A percentile compares a stretch with the other conserved stretches of the same genome.
Conservation (phyloP, 139 green algal species). For the Eudorina sp. region DNA sequence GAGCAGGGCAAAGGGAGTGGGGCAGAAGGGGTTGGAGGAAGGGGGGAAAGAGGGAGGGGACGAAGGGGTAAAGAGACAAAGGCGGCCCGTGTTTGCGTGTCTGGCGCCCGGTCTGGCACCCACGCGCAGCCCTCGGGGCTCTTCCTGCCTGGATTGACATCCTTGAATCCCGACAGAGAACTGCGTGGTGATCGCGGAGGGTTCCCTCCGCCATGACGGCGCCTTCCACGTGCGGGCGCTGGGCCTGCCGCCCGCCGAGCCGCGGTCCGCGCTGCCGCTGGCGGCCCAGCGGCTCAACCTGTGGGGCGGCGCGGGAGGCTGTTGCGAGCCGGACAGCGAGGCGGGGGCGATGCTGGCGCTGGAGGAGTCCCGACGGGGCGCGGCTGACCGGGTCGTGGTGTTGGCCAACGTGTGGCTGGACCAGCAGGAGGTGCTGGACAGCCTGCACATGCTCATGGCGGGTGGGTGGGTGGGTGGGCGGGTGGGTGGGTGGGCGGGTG, state of each 20-base stretch:
- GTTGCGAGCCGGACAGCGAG: slow-evolving; percentile 46
- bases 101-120: too few species aligned
- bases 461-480: slow-evolving; percentile 55
- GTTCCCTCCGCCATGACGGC: slow-evolving; percentile 75
- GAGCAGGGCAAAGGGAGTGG: too few species aligned
- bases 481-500: neutral
- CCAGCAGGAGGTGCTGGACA: slow-evolving; percentile 68
- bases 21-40: too few species aligned
- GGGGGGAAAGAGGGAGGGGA: too few species aligned
- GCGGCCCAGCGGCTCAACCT: slow-evolving; percentile 85
- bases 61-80: too few species aligned
- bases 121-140: too few species aligned
- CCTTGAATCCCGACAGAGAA: too few species aligned
- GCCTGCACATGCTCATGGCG: slow-evolving; percentile 72
- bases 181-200: slow-evolving; percentile 90
- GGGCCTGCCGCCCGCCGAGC: slow-evolving; percentile 83
- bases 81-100: too few species aligned
- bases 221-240: slow-evolving; percentile 79
- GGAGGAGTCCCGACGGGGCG: slow-evolving; percentile 55
- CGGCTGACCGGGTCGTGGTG: slow-evolving; percentile 78
- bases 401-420: slow-evolving; percentile 93
- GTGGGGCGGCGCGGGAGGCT: slow-evolving; percentile 76
- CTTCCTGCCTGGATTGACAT: too few species aligned
- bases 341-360: slow-evolving; percentile 53
- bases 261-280: slow-evolving; percentile 63